Conservation (phyloP, 495 filamentous ascomycete genomes). For the Aspergillus saccharolyticus region DNA sequence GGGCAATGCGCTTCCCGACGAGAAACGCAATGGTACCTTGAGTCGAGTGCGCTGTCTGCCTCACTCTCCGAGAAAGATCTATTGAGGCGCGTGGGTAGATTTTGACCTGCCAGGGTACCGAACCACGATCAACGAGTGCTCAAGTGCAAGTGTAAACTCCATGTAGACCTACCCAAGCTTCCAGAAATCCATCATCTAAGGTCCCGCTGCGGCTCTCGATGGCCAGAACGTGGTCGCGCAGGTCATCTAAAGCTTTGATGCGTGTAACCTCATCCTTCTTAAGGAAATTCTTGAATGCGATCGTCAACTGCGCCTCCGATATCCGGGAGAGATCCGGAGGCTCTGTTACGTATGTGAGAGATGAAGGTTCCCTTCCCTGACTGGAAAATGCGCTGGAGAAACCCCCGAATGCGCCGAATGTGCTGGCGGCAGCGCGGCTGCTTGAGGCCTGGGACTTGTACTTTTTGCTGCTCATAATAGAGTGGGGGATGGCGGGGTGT, state of each 20-base stretch:
- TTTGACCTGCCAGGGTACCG: conserved; percentile 55
- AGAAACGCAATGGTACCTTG: conserved; percentile 68
- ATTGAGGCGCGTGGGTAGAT: conserved; percentile 84
- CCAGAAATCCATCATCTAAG: conserved; percentile 69
- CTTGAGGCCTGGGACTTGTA: conserved; percentile 71
- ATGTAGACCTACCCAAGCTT: conserved; percentile 72
- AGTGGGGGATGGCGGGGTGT: conserved; percentile 40
- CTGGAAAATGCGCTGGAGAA: conserved; percentile 43
- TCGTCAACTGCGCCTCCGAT: conserved; percentile 72
- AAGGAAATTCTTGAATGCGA: conserved; percentile 83
- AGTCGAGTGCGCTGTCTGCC: conserved; percentile 72
- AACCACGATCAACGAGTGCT: conserved; percentile 15
- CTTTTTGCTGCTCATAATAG: conserved; percentile 56
- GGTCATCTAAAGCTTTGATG: conserved; percentile 84
- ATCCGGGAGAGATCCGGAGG: conserved; percentile 76
- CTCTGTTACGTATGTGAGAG: conserved; percentile 78
- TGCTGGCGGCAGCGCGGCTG: conserved; percentile 54
- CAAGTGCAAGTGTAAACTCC: conserved; percentile 2
- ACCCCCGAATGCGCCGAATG: conserved; percentile 44
- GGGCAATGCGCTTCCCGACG: conserved; percentile 74
- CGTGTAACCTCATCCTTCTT: conserved; percentile 94
- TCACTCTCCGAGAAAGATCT: conserved; percentile 79
- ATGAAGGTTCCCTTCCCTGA: conserved; percentile 47
- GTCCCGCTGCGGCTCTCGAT: conserved; percentile 44
- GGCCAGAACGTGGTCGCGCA: conserved; percentile 58